These are phyloP conservation scores for Jackrogersella multiformis DNA, from an alignment of 495 filamentous ascomycete genomes.

Conservation along the genomic window DNA sequence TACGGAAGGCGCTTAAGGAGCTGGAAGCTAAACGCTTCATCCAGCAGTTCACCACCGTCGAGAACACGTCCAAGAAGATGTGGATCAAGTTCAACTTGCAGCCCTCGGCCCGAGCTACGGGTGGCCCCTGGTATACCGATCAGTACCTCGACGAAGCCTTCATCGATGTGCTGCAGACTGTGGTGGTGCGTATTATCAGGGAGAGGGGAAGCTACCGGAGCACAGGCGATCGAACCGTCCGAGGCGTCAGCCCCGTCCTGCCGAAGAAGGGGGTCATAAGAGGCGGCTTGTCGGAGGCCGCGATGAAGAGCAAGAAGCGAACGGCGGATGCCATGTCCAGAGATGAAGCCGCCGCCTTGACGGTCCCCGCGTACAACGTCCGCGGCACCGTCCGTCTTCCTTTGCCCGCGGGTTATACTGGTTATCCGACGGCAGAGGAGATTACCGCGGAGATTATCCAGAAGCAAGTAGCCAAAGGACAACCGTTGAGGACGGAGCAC, in stretches of 20 bases:
- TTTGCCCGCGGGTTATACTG: slow-evolving; percentile 71
- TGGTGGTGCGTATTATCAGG: slow-evolving; percentile 76
- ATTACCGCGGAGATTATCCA: slow-evolving; percentile 76
- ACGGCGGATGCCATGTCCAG: slow-evolving; percentile 55
- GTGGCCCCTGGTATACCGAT: slow-evolving; percentile 92
- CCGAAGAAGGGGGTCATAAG: slow-evolving; percentile 58
- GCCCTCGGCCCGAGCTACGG: slow-evolving; percentile 87
- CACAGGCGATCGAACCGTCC: slow-evolving; percentile 39
- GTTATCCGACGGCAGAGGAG: slow-evolving; percentile 78
- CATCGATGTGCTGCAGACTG: slow-evolving; percentile 72
- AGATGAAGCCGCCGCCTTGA: slow-evolving; percentile 42
- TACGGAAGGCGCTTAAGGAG: slow-evolving; percentile 78
- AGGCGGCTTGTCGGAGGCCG: slow-evolving; percentile 46
- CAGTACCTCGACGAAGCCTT: slow-evolving; percentile 87
- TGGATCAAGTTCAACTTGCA: slow-evolving; percentile 82
- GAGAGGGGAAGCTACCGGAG: slow-evolving; percentile 70
- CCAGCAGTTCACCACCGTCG: slow-evolving; percentile 67
- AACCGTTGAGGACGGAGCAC: slow-evolving; percentile 70
- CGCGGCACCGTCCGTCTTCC: slow-evolving; percentile 65
- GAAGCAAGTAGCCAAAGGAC: slow-evolving; percentile 69
- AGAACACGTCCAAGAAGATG: slow-evolving; percentile 74
- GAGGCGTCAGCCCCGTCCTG: slow-evolving; percentile 38
- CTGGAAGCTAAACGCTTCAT: slow-evolving; percentile 72
- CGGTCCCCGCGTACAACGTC: slow-evolving; percentile 45
- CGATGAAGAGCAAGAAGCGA: slow-evolving; percentile 53